These are phyloP conservation scores for Ensete ventricosum DNA, from an alignment of 176 grass and related monocot genomes.

Conservation along the genomic window DNA sequence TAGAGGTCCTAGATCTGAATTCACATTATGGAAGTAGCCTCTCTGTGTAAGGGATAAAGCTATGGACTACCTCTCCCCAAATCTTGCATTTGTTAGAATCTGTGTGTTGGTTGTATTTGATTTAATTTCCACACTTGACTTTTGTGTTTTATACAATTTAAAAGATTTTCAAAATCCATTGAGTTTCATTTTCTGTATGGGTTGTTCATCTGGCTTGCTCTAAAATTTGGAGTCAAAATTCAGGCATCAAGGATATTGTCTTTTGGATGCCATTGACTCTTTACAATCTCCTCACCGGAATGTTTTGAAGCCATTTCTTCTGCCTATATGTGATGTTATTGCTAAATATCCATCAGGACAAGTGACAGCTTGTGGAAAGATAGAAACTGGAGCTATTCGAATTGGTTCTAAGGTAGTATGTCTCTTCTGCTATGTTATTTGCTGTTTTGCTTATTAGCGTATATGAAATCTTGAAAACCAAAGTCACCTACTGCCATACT, in stretches of 20 bases:
- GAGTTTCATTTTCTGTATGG: not conserved
- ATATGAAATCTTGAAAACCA: not conserved
- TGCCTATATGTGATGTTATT: conserved; percentile 87
- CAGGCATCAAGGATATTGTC: conserved; percentile 62
- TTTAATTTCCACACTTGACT: too few species aligned
- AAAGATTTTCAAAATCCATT: not conserved
- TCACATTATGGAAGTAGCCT: too few species aligned
- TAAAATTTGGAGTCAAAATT: not conserved
- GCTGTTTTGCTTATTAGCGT: not conserved
- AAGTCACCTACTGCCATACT: not conserved
- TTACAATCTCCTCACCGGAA: conserved; percentile 43
- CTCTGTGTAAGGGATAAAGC: too few species aligned
- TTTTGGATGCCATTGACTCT: conserved; percentile 59
- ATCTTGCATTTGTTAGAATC: too few species aligned
- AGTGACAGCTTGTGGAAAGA: conserved; percentile 64
- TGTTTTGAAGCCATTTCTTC: conserved; percentile 52
- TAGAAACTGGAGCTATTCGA: conserved; percentile 61
- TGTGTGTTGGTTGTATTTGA: too few species aligned
- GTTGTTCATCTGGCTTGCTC: not conserved
- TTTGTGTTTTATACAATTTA: not conserved
- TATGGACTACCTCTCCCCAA: too few species aligned
- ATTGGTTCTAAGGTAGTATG: conserved; percentile 64
- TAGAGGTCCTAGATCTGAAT: too few species aligned
- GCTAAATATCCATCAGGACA: conserved; percentile 52
- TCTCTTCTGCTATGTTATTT: conserved; percentile 3